Evolutionary conservation across 2,329 filamentous ascomycete genomes (phyloP), one percentile per base, ranked within the genome.

Genomic region (Chaetomiaceae sp.): DNA sequence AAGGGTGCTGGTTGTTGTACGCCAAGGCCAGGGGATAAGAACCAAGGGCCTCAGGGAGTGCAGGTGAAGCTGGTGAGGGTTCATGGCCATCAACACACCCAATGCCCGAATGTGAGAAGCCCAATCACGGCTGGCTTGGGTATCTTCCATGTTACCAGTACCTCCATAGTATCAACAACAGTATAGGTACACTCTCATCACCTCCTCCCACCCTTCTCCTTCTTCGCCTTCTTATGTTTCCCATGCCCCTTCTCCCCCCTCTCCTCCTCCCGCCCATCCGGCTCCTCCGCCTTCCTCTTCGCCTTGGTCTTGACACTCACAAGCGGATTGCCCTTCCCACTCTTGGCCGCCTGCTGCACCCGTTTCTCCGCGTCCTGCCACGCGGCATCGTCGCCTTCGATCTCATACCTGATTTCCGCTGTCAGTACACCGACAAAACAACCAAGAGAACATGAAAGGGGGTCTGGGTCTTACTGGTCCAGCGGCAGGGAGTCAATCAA

Each of bases 401-500:
- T 80, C 66, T 87, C 84, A 63, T 85, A 87, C 61, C 82, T 84
- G 47, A 7, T 63, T 56, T 3, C 9, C 57, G 56, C 51, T n/a
- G 43, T 56, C 22, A 58, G 17, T 17, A 55, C 15, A 27, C 4
- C 6, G 29, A 23, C 44, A 49, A 15, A n/a, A 38, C 14, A 31
- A 31, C 27, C 9, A 15, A 38, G 31, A 47, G 22, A 19, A n/a
- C 22, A 5, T 11, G 19, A 19, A 15, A 37, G 12, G 14, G 6
- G 39, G n/a, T n/a, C 7, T 22, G 43, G 39, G 53, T 72, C 85
- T 80, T 79, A 92, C 83, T 88, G 85, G 65, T 96, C 90, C 48
- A 97, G 77, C 40, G 92, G 91, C 57, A 97, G 75, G 58, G 91
- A 87, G 74, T 96, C 89, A 65, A 97, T 96, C 60, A 97, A 76